A percentile compares a stretch with the other conserved stretches of the same genome.
These are phyloP conservation scores for Oryza punctata DNA, from an alignment of 176 grass and related monocot genomes.

Conservation along the genomic window DNA sequence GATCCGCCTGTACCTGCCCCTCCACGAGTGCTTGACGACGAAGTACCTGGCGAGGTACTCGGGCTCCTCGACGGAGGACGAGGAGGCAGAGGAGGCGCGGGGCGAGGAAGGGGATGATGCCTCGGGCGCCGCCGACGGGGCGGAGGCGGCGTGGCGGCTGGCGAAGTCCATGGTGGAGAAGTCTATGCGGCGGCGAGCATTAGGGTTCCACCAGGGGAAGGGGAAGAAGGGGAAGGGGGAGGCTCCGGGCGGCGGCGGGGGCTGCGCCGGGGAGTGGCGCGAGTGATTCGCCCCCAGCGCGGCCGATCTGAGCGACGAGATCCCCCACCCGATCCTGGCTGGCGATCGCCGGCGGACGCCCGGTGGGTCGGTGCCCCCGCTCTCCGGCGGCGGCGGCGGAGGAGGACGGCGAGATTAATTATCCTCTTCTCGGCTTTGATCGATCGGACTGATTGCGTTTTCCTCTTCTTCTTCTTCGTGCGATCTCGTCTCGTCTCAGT, in stretches of 20 bases:
- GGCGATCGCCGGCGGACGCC: conserved; percentile 32
- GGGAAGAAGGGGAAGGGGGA: conserved; percentile 17
- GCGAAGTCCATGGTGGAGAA: conserved; percentile 81
- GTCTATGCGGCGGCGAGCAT: conserved; percentile 86
- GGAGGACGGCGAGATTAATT: not conserved
- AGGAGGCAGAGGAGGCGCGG: not conserved
- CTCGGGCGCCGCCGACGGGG: conserved; percentile 39
- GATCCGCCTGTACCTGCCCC: conserved; percentile 88
- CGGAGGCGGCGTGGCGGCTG: conserved; percentile 67
- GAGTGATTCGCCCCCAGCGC: conserved; percentile 99
- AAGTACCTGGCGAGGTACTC: conserved; percentile 88
- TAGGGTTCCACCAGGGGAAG: conserved; percentile 57
- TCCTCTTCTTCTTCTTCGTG: not conserved
- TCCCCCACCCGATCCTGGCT: conserved; percentile 18
- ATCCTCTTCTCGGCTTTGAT: not conserved
- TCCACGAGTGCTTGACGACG: conserved; percentile 95
- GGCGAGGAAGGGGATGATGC: conserved; percentile 29
- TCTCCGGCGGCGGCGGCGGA: too few species aligned
- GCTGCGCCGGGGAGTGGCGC: conserved; percentile 57
- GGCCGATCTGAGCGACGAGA: conserved; percentile 70
- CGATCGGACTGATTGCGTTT: not conserved
- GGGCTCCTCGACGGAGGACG: conserved; percentile 68
- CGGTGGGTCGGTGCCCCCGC: too few species aligned
- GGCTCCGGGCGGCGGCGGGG: conserved; percentile 31
- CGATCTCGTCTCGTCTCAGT: not conserved